Conservation (phyloP, 106 monocot genomes). For the Phalaenopsis equestris region DNA sequence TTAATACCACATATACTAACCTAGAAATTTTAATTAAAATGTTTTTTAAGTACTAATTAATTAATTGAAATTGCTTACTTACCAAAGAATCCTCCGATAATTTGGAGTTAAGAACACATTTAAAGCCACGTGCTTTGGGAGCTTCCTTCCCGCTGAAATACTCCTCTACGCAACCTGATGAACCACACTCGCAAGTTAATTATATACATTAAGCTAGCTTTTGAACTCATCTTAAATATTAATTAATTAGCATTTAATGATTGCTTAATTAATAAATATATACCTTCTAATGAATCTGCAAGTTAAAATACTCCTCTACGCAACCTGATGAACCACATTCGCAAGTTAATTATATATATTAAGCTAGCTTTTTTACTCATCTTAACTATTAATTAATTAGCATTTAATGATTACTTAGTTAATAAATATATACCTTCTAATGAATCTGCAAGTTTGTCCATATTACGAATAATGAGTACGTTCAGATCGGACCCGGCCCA, state of each 20-base stretch:
- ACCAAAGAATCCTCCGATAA: constrained; percentile 49
- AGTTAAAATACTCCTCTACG: constrained; percentile 42
- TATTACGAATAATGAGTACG: constrained; percentile 19
- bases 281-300: constrained; percentile 43
- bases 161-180: constrained; percentile 27
- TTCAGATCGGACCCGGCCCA: constrained; percentile 62
- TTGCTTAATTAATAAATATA: not conserved
- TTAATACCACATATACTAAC: too few species aligned
- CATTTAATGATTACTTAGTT: not conserved
- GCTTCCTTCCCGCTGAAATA: constrained; percentile 23
- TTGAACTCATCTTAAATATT: too few species aligned
- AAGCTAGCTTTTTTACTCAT: not conserved
- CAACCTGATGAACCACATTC: constrained; percentile 13
- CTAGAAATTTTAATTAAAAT: too few species aligned
- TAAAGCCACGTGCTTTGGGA: constrained; percentile 36
- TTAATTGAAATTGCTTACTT: not conserved
- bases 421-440: constrained; percentile 32
- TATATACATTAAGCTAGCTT: not conserved
- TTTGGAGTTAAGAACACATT: constrained; percentile 58
- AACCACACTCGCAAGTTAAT: too few species aligned
- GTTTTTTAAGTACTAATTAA: not conserved
- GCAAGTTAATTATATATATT: too few species aligned
- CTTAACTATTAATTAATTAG: not conserved
- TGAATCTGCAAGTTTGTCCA: constrained; percentile 37
- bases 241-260: not conserved